These are phyloP conservation scores for Xylaria bambusicola DNA, from an alignment of 495 filamentous ascomycete genomes.

Conservation along the genomic window DNA sequence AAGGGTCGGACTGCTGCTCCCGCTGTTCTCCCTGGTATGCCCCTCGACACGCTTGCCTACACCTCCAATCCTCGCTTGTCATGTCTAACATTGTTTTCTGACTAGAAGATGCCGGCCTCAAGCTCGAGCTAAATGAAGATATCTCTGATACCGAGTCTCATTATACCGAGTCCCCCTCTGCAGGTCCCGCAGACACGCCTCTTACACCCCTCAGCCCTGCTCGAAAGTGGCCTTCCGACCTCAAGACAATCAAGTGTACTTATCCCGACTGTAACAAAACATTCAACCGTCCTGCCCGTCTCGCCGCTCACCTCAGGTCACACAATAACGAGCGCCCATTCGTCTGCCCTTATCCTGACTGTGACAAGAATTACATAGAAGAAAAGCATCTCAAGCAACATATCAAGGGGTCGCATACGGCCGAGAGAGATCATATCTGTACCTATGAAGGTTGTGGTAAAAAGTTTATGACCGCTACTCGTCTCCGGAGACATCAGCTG, in stretches of 20 bases:
- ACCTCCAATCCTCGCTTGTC: not conserved
- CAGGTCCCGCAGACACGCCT: slow-evolving; percentile 50
- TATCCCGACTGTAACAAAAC: slow-evolving; percentile 70
- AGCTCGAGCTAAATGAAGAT: slow-evolving; percentile 18
- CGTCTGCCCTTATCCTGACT: slow-evolving; percentile 65
- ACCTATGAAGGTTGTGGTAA: slow-evolving; percentile 71
- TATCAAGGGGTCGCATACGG: slow-evolving; percentile 75
- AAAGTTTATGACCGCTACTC: slow-evolving; percentile 72
- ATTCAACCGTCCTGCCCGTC: slow-evolving; percentile 84
- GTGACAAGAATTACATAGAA: slow-evolving; percentile 79
- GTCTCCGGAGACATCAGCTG: slow-evolving; percentile 67
- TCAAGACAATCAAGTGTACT: slow-evolving; percentile 72
- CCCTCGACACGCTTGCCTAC: not conserved
- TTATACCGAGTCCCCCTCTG: slow-evolving; percentile 31
- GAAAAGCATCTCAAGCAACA: slow-evolving; percentile 82
- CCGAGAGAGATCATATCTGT: slow-evolving; percentile 71
- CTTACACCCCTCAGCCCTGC: slow-evolving; percentile 56
- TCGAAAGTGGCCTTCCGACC: slow-evolving; percentile 65
- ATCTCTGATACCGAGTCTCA: slow-evolving; percentile 46
- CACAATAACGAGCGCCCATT: slow-evolving; percentile 80
- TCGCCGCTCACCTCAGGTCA: slow-evolving; percentile 74
- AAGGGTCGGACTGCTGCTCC: slow-evolving; percentile 11
- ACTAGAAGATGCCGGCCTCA: slow-evolving; percentile 18
- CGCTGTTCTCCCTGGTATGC: slow-evolving; percentile 2
- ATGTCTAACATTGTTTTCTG: slow-evolving; percentile 9